Evolutionary conservation across 2,329 filamentous ascomycete genomes (phyloP), one percentile per base, ranked within the genome.

Genomic region (Diaporthe ampelina): DNA sequence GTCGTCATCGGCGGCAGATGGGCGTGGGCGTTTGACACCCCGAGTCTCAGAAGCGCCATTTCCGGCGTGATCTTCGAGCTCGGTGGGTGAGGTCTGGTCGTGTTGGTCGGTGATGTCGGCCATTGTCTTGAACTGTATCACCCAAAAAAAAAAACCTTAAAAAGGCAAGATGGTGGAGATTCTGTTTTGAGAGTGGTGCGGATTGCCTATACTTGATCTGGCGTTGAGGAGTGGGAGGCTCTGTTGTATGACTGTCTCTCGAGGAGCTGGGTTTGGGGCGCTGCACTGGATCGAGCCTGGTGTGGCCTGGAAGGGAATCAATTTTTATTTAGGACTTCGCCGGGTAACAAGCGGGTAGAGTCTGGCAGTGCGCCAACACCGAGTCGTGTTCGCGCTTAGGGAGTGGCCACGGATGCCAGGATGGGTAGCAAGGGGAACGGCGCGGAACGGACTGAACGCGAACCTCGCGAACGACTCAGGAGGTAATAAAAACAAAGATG

Each of bases 1-100:
- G 79, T 98, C 97, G 83, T 98, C 97, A 83, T 98, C 96, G 81
- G 92, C 92, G 70, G 92, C 90, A 79, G 93, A 93, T 77, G 94
- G 92, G 82, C 97, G 94, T 84, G 90, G 91, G 80, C 96, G 95
- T 90, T 98, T 98, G 86, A 95, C 91, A 84, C 95, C 95, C 83
- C 95, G 94, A 85, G 87, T 90, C 82, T 88, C 88, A 79, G 87
- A 88, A 80, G 87, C 93, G 84, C 93, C 94, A 87, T 95, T 95
- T 85, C 93, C 93, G 79, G 90, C 84, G 54, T 74, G 74, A 79
- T 95, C 93, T 81, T 95, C 93, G 82, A 93, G 90, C 80, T 93
- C 92, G 80, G 90, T 91, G 76, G 93, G 91, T 79, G 93, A 93
- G 80, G 91, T 91, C 83, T 94, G 92, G 81, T 94, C 92, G 88